These are phyloP conservation scores for Metschnikowia chrysomelidarum DNA, from an alignment of 805 yeast species.

Conservation along the genomic window DNA sequence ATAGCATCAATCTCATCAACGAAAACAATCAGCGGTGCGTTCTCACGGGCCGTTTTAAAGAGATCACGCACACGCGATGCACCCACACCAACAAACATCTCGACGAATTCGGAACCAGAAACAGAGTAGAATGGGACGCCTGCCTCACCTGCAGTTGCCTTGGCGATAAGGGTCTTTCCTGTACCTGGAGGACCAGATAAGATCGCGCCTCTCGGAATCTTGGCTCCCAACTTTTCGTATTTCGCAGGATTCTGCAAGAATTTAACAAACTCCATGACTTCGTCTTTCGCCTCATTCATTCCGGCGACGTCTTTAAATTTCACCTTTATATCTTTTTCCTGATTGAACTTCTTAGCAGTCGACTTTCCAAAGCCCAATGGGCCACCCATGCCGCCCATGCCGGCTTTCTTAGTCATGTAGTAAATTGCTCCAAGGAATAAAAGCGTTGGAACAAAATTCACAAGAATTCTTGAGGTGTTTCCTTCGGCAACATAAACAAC, in stretches of 20 bases:
- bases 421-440: slow-evolving; percentile 85
- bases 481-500: slow-evolving; percentile 77
- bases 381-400: slow-evolving; percentile 50
- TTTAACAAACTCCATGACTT: slow-evolving; percentile 92
- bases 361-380: slow-evolving; percentile 77
- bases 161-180: slow-evolving; percentile 89
- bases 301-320: slow-evolving; percentile 92
- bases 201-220: slow-evolving; percentile 94
- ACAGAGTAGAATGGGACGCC: slow-evolving; percentile 91
- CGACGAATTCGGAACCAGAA: slow-evolving; percentile 94
- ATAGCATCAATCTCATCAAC: slow-evolving; percentile 96
- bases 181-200: slow-evolving; percentile 97
- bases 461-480: slow-evolving; percentile 56
- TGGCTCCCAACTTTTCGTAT: slow-evolving; percentile 87
- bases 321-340: slow-evolving; percentile 77
- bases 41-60: slow-evolving; percentile 83
- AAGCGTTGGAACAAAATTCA: slow-evolving; percentile 85
- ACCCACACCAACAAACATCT: slow-evolving; percentile 96
- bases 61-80: slow-evolving; percentile 92
- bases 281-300: slow-evolving; percentile 90
- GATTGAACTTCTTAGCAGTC: slow-evolving; percentile 77
- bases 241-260: slow-evolving; percentile 82
- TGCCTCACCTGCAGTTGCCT: slow-evolving; percentile 96
- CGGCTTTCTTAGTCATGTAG: slow-evolving; percentile 72
- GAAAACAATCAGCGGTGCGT: slow-evolving; percentile 87